phyloP scores from a whole-genome alignment of 371 early-diverging fungal genomes.

The Haplosporangium sp. region DNA sequence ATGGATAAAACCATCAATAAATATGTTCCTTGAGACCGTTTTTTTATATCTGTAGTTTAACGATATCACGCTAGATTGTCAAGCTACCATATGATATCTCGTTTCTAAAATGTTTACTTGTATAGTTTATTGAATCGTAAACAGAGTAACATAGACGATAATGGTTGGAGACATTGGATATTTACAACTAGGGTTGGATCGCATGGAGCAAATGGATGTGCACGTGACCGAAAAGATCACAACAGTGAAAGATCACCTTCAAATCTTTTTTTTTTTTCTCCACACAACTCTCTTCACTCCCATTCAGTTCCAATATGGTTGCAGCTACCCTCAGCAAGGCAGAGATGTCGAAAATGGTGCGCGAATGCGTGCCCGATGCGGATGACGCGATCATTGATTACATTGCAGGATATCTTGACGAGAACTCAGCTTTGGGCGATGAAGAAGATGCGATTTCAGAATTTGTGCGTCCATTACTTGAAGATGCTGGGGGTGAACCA shows the following conservation, averaged over 20 bases:
- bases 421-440: slow-evolving; percentile 73
- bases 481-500: slow-evolving; percentile 80
- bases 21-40: no score
- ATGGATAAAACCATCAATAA: no score
- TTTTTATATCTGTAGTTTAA: no score
- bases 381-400: slow-evolving; percentile 86
- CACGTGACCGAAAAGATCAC: slow-evolving; percentile 2
- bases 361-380: slow-evolving; percentile 75
- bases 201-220: neutral
- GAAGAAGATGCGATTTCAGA: slow-evolving; percentile 82
- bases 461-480: slow-evolving; percentile 87
- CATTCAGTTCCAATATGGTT: slow-evolving; percentile 31
- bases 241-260: neutral
- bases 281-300: neutral
- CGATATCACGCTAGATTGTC: no score
- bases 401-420: slow-evolving; percentile 86
- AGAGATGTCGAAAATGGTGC: slow-evolving; percentile 63
- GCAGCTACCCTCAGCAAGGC: slow-evolving; percentile 50
- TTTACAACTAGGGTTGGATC: neutral
- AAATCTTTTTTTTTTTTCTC: neutral
- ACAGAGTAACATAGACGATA: neutral
- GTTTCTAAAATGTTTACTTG: no score
- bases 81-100: no score
- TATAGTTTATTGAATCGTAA: no score
- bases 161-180: neutral